These are phyloP conservation scores for Gossypium trilobum DNA, from an alignment of 441 rosid species.

Conservation along the genomic window DNA sequence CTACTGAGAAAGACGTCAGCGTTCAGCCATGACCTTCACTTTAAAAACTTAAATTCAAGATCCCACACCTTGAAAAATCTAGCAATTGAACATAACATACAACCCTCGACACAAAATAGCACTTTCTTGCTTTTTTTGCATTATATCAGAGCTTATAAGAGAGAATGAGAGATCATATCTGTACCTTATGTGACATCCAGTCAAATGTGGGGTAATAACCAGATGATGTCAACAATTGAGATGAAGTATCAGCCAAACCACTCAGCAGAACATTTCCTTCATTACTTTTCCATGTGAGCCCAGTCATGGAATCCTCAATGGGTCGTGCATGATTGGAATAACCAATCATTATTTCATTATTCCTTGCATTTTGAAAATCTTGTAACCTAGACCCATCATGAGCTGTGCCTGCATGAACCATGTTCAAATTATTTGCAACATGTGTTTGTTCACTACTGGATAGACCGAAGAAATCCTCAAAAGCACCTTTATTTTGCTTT, in stretches of 20 bases:
- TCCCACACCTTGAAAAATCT: background rate
- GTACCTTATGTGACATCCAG: slow-evolving; percentile 39
- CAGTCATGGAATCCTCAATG: slow-evolving; percentile 25
- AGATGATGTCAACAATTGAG: slow-evolving; percentile 29
- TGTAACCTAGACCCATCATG: slow-evolving; percentile 19
- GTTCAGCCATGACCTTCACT: background rate
- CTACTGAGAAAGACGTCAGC: background rate
- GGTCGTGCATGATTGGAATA: slow-evolving; percentile 21
- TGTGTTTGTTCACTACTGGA: slow-evolving; percentile 13
- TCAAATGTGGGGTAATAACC: slow-evolving; percentile 30
- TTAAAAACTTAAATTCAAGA: background rate
- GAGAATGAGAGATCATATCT: background rate
- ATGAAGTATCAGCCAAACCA: slow-evolving; percentile 30
- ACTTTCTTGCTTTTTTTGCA: background rate
- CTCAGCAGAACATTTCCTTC: slow-evolving; percentile 27
- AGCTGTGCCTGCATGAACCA: slow-evolving; percentile 17
- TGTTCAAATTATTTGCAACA: slow-evolving; percentile 20
- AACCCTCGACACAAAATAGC: background rate
- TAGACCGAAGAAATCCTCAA: slow-evolving; percentile 19
- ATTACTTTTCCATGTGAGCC: slow-evolving; percentile 32
- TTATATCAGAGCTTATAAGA: background rate
- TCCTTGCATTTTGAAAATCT: slow-evolving; percentile 21
- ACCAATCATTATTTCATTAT: slow-evolving; percentile 21
- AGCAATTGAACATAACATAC: slow-evolving; percentile 1
- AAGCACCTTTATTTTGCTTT: slow-evolving; percentile 27